These are phyloP conservation scores for Stereocaulon alpinum DNA, from an alignment of 495 filamentous ascomycete genomes.

Conservation along the genomic window DNA sequence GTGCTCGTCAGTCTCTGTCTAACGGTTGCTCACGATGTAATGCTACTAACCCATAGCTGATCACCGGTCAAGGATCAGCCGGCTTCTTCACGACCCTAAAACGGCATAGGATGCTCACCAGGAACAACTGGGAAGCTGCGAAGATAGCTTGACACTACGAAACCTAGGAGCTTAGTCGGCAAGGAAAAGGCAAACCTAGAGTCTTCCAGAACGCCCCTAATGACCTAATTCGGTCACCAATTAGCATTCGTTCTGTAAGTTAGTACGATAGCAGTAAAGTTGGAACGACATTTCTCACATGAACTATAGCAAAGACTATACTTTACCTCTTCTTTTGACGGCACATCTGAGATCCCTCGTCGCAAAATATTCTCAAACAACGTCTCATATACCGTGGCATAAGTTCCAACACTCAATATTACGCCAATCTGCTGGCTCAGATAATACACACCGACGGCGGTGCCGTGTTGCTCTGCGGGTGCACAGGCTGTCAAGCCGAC, in stretches of 20 bases:
- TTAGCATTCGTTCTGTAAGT: conserved; percentile 3
- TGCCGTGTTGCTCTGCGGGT: conserved; percentile 21
- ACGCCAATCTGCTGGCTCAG: conserved; percentile 29
- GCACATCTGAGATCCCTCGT: neutral
- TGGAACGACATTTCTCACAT: too few species aligned
- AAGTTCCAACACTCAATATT: conserved; percentile 23
- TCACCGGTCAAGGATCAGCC: too few species aligned
- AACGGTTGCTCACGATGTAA: too few species aligned
- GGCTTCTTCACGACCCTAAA: too few species aligned
- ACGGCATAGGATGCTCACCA: conserved; percentile 14
- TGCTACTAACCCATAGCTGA: too few species aligned
- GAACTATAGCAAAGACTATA: too few species aligned
- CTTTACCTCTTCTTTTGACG: neutral
- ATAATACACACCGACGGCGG: conserved; percentile 27
- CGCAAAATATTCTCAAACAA: neutral
- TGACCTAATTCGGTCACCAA: conserved; percentile 17
- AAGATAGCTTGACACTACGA: conserved; percentile 23
- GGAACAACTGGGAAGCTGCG: conserved; percentile 25
- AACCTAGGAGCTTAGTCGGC: conserved; percentile 8
- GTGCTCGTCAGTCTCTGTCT: too few species aligned
- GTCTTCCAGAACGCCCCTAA: conserved; percentile 24
- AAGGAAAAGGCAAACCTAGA: conserved; percentile 19
- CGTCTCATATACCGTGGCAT: neutral
- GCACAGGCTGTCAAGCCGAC: conserved; percentile 24
- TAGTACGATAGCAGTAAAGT: neutral